Evolutionary conservation across 2,329 filamentous ascomycete species (phyloP), one percentile per base, ranked within the genome.

Genomic region (Westerdykella aurantiaca): DNA sequence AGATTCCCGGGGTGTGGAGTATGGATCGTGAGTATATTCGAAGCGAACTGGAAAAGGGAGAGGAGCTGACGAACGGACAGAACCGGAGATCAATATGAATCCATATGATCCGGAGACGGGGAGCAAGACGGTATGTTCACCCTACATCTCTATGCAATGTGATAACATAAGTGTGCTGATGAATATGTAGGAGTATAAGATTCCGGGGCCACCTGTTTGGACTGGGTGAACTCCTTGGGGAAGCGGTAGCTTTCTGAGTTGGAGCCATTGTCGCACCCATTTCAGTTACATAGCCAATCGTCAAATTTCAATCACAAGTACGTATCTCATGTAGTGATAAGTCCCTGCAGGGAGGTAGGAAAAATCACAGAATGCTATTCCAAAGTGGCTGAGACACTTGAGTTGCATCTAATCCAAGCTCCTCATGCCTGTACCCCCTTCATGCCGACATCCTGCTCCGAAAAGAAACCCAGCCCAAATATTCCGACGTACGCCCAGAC

Each of bases 1-100:
- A 46, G 47, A 62, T 62, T 46, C 60, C 60, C 14, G 60, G 60
- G 9, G 58, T 63, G 31, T 63, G 51, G 47, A 55, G 39, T 43
- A 61, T 62, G 58, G 45, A 56, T 45, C 52, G 57, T 61, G 41
- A 52, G 58, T 61, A 21, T 7, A 35, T 18, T 21, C 23, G 22
- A 22, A 23, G 12, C 39, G 14, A 10, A 13, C n/a, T 4, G 17
- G 21, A 33, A 12, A 17, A 3, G 18, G 34, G 22, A n/a, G n/a
- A 39, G 16, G 9, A 14, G 41, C 45, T 56, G 31, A 56, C 38
- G n/a, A 6, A 21, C n/a, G 2, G 37, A 29, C 17, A 62, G 57
- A 59, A 34, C 58, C 59, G 4, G 57, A 60, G 48, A 60, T 61
- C 31, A 60, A 63, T 43, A 58, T 63, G 23, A 50, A 63, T 45